A percentile compares a stretch with the other conserved stretches of the same genome.
Evolutionary conservation across 306 rosid species (phyloP).

Genomic region (Sphenostylis stenocarpa): DNA sequence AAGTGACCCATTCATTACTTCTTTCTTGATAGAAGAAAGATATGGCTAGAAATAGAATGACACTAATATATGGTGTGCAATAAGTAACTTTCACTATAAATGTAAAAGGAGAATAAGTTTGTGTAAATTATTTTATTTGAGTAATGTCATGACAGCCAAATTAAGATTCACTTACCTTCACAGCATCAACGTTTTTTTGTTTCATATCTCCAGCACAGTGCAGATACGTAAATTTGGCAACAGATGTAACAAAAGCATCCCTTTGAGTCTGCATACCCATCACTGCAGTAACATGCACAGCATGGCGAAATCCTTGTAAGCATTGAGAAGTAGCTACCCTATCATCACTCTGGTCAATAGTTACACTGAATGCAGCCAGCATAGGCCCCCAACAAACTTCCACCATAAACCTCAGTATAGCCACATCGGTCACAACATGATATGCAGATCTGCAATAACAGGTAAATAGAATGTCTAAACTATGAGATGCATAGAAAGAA

Average conservation of each 20-base stretch:
- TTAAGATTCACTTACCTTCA: slow-evolving; percentile 65
- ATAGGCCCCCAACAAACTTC: slow-evolving; percentile 99
- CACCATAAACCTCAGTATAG: slow-evolving; percentile 97
- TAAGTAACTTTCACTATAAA: not conserved
- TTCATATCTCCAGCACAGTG: slow-evolving; percentile 99
- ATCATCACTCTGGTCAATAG: slow-evolving; percentile 98
- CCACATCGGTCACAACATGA: slow-evolving; percentile 87
- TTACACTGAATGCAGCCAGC: slow-evolving; percentile 98
- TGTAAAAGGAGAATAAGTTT: slow-evolving; percentile 9
- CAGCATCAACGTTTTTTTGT: slow-evolving; percentile 98
- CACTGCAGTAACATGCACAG: slow-evolving; percentile 92
- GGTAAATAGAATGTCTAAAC: slow-evolving; percentile 30
- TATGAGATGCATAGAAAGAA: slow-evolving; percentile 1
- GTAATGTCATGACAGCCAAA: slow-evolving; percentile 19
- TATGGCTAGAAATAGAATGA: slow-evolving; percentile 1
- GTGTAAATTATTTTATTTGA: slow-evolving; percentile 18
- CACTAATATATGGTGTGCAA: slow-evolving; percentile 6
- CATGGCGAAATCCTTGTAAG: slow-evolving; percentile 86
- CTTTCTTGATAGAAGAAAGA: slow-evolving; percentile 14
- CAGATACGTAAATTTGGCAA: slow-evolving; percentile 94
- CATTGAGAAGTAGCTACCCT: slow-evolving; percentile 88
- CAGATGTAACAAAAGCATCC: slow-evolving; percentile 97
- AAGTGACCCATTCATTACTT: slow-evolving; percentile 16
- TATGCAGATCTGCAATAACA: slow-evolving; percentile 75
- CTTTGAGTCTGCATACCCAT: slow-evolving; percentile 99